A percentile compares a stretch with the other conserved stretches of the same genome.
These are phyloP conservation scores for Beauveria sp. DNA, from an alignment of 2,329 filamentous ascomycete species.

Conservation along the genomic window DNA sequence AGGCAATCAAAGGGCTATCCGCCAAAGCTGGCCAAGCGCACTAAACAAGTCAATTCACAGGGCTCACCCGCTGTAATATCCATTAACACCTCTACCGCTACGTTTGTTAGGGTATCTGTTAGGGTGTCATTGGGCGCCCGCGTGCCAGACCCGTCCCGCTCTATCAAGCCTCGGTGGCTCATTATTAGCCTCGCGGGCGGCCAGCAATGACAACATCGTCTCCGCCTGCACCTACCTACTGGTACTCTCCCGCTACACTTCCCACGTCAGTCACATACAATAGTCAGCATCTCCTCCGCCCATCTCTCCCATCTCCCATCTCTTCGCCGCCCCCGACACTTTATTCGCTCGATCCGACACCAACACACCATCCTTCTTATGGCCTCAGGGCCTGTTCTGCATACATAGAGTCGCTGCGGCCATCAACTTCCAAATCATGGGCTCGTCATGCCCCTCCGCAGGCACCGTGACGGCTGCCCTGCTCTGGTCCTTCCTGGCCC, in stretches of 20 bases:
- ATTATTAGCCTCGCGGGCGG: neutral
- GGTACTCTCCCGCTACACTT: too few relatives aligned
- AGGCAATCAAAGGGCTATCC: neutral
- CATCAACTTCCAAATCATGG: neutral
- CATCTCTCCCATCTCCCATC: slow-evolving; percentile 1
- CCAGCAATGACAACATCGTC: slow-evolving; percentile 16
- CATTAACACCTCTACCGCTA: neutral
- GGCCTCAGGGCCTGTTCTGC: neutral
- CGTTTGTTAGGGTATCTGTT: too few relatives aligned
- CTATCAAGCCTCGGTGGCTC: neutral
- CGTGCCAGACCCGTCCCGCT: slow-evolving; percentile 1
- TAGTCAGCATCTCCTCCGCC: neutral
- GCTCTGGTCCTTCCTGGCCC: slow-evolving; percentile 59
- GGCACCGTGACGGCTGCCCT: slow-evolving; percentile 56
- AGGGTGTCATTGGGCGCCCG: neutral
- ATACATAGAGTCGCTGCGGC: neutral
- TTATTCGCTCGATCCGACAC: neutral
- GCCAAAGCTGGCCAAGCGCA: neutral
- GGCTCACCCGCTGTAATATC: neutral
- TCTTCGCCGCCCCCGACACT: slow-evolving; percentile 5
- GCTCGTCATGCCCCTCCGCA: slow-evolving; percentile 44
- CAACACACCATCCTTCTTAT: neutral
- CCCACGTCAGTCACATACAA: neutral
- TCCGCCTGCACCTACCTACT: neutral
- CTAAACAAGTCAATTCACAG: neutral